Percentiles rank a stretch among this genome's conserved stretches.
phyloP scores from a whole-genome alignment of 352 stramenopile genomes.

The Phytophthora pistaciae region DNA sequence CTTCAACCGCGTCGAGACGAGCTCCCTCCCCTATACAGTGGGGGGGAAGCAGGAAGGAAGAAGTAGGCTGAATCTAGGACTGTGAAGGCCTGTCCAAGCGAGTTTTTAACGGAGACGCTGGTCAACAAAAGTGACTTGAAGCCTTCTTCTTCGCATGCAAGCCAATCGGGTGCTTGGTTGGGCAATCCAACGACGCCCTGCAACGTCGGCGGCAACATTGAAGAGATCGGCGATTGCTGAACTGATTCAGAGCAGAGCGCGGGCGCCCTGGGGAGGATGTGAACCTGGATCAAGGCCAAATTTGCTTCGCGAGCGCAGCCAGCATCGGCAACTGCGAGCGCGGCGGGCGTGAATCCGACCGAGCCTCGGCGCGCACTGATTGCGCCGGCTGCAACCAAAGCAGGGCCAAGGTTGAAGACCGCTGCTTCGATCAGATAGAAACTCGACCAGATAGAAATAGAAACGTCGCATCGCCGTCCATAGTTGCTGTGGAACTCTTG shows the following conservation, averaged over 20 bases:
- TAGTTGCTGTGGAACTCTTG: neutral
- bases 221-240: constrained; percentile 23
- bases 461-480: neutral
- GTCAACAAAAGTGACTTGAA: neutral
- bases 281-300: constrained; percentile 17
- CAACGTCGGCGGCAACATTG: constrained; percentile 2
- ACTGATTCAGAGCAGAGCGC: constrained; percentile 16
- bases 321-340: constrained; percentile 12
- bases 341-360: constrained; percentile 18
- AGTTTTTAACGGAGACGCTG: constrained; percentile 1
- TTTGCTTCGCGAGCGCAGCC: constrained; percentile 2
- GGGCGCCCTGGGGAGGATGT: constrained; percentile 18
- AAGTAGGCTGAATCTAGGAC: neutral
- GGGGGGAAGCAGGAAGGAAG: too few relatives aligned
- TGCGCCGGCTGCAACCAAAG: constrained; percentile 26
- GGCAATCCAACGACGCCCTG: constrained; percentile 24
- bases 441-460: neutral
- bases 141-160: neutral
- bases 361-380: constrained; percentile 6
- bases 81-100: constrained; percentile 8
- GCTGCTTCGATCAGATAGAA: constrained; percentile 24
- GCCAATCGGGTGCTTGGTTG: neutral
- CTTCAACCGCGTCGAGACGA: constrained; percentile 27
- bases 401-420: constrained; percentile 31
- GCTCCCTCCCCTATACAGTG: neutral